These are phyloP conservation scores for Lindgomyces ingoldianus DNA, from an alignment of 495 filamentous ascomycete species.

Conservation along the genomic window DNA sequence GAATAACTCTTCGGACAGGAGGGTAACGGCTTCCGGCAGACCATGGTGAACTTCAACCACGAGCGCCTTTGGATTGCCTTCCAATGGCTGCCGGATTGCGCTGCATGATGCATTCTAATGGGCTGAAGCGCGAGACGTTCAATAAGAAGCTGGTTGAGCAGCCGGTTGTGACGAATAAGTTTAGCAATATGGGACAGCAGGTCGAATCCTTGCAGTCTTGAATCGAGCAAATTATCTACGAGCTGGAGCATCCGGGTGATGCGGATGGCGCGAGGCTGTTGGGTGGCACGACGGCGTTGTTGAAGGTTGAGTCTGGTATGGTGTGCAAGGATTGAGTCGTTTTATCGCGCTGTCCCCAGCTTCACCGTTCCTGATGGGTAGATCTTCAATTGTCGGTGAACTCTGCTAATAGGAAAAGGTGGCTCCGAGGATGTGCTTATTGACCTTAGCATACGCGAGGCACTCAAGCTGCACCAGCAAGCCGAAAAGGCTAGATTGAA, in stretches of 20 bases:
- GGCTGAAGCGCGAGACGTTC: slow-evolving; percentile 38
- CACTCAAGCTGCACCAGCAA: slow-evolving; percentile 22
- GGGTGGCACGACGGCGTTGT: slow-evolving; percentile 27
- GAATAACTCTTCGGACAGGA: slow-evolving; percentile 34
- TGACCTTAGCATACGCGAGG: slow-evolving; percentile 33
- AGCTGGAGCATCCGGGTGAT: slow-evolving; percentile 32
- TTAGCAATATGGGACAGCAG: slow-evolving; percentile 30
- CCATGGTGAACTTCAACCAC: slow-evolving; percentile 42
- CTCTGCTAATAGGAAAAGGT: not conserved
- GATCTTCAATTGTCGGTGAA: not conserved
- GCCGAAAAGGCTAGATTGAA: slow-evolving; percentile 25
- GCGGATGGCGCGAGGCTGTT: slow-evolving; percentile 25
- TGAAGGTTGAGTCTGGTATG: slow-evolving; percentile 32
- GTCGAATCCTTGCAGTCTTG: slow-evolving; percentile 36
- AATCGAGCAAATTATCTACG: slow-evolving; percentile 37
- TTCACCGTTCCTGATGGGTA: slow-evolving; percentile 26
- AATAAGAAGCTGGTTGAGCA: slow-evolving; percentile 36
- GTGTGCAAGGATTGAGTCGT: slow-evolving; percentile 32
- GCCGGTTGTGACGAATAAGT: slow-evolving; percentile 36
- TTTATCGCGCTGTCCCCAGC: slow-evolving; percentile 23
- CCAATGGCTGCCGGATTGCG: slow-evolving; percentile 24
- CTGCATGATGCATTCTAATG: slow-evolving; percentile 30
- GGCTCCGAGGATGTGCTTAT: slow-evolving; percentile 33
- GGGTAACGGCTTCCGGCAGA: slow-evolving; percentile 34
- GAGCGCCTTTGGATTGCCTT: slow-evolving; percentile 36